phyloP scores from a whole-genome alignment of 306 rosid species.

The Rosa rugosa region DNA sequence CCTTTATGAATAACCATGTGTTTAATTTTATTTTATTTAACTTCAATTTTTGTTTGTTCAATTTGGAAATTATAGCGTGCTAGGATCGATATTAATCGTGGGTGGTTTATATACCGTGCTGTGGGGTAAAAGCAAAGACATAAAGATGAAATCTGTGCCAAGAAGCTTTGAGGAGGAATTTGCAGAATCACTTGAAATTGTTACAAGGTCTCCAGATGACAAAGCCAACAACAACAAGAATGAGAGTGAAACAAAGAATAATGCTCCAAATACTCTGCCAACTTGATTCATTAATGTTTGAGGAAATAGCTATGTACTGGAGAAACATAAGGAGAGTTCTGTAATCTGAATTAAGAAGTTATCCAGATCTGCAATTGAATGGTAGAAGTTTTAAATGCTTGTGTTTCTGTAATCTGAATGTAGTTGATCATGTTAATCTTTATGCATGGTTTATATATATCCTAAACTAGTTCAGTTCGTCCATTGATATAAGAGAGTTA shows the following conservation, averaged over 20 bases:
- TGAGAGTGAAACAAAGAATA: background rate
- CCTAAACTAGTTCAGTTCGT: too few species aligned
- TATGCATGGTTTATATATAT: too few species aligned
- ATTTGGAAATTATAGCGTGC: conserved; percentile 15
- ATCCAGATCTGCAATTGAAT: too few species aligned
- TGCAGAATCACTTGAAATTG: conserved; percentile 7
- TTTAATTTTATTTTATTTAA: background rate
- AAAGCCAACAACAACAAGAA: background rate
- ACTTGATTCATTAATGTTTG: background rate
- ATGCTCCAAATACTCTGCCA: background rate
- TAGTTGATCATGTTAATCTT: too few species aligned
- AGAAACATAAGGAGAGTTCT: too few species aligned
- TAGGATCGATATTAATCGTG: conserved; percentile 43
- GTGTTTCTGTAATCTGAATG: too few species aligned
- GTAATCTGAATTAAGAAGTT: too few species aligned
- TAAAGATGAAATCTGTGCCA: conserved; percentile 30
- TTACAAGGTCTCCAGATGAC: background rate
- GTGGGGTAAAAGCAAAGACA: conserved; percentile 56
- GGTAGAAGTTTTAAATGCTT: too few species aligned
- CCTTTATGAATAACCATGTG: too few species aligned
- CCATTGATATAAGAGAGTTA: too few species aligned
- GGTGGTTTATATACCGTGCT: conserved; percentile 43
- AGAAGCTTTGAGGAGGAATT: background rate
- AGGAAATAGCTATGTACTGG: background rate
- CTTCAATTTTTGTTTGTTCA: background rate